Conservation (phyloP, 345 rosid genomes). For the Hypericum androsaemum region DNA sequence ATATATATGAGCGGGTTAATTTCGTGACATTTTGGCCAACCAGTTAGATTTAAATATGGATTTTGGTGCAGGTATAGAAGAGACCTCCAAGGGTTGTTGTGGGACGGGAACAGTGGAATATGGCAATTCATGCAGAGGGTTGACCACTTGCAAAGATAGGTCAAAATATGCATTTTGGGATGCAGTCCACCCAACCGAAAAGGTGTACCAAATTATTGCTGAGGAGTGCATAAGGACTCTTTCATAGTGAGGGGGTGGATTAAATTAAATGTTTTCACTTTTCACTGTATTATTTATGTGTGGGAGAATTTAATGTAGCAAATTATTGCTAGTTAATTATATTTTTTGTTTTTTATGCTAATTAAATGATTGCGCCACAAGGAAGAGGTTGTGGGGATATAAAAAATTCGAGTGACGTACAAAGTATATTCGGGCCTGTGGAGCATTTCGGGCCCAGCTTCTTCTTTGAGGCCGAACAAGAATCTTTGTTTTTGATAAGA, state of each 20-base stretch:
- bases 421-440: too few species aligned
- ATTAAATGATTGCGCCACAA: too few species aligned
- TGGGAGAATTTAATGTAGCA: background rate
- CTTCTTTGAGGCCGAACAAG: too few species aligned
- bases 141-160: slow-evolving; percentile 50
- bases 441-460: too few species aligned
- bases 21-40: too few species aligned
- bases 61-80: slow-evolving; percentile 38
- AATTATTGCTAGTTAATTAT: too few species aligned
- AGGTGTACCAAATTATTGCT: slow-evolving; percentile 60
- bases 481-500: too few species aligned
- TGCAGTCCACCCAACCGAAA: slow-evolving; percentile 75
- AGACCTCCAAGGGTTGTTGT: slow-evolving; percentile 58
- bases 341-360: too few species aligned
- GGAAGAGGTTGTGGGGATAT: too few species aligned
- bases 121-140: slow-evolving; percentile 58
- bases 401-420: too few species aligned
- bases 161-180: slow-evolving; percentile 70
- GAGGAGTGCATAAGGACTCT: slow-evolving; percentile 34
- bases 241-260: background rate
- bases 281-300: background rate
- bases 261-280: background rate
- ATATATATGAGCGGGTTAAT: background rate
- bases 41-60: background rate
- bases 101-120: slow-evolving; percentile 65